A percentile compares a stretch with the other conserved stretches of the same genome.
phyloP scores from a whole-genome alignment of 768 basidiomycete species.

The Termitomyces sp. region DNA sequence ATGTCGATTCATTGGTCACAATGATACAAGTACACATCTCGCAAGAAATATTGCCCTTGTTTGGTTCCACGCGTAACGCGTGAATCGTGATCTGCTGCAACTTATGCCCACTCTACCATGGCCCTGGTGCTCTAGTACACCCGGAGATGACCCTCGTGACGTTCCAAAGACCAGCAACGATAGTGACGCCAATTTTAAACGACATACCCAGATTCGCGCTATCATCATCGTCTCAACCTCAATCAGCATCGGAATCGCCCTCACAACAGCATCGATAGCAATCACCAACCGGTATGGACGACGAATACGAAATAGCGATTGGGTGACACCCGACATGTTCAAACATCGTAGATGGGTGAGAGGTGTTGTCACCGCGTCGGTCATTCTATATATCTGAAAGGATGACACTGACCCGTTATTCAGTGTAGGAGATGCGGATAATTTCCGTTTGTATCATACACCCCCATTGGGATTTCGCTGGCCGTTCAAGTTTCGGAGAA shows the following conservation, averaged over 20 bases:
- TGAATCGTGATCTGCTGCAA: neutral
- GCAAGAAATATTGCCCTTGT: neutral
- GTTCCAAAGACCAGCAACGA: neutral
- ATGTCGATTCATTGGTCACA: too few relatives aligned
- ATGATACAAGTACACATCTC: neutral
- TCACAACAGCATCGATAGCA: conserved; percentile 25
- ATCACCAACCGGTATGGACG: conserved; percentile 47
- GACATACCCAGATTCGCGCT: conserved; percentile 21
- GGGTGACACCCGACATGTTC: conserved; percentile 55
- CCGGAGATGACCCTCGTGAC: neutral
- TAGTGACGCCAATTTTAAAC: neutral
- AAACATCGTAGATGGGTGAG: conserved; percentile 60
- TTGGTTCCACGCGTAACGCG: neutral
- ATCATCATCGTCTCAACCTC: conserved; percentile 25
- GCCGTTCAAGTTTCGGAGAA: conserved; percentile 61
- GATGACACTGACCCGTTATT: neutral
- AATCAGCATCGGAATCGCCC: conserved; percentile 34
- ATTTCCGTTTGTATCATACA: conserved; percentile 84
- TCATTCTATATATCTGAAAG: neutral
- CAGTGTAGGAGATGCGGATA: conserved; percentile 85
- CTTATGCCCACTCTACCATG: conserved; percentile 13
- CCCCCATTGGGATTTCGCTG: conserved; percentile 71
- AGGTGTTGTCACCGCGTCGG: conserved; percentile 77
- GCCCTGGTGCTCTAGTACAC: conserved; percentile 7
- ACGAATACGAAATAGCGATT: conserved; percentile 60